Percentiles rank a stretch among this genome's conserved stretches.
Evolutionary conservation across 768 basidiomycete species (phyloP).

Genomic region (Macrolepiota dolichaula): DNA sequence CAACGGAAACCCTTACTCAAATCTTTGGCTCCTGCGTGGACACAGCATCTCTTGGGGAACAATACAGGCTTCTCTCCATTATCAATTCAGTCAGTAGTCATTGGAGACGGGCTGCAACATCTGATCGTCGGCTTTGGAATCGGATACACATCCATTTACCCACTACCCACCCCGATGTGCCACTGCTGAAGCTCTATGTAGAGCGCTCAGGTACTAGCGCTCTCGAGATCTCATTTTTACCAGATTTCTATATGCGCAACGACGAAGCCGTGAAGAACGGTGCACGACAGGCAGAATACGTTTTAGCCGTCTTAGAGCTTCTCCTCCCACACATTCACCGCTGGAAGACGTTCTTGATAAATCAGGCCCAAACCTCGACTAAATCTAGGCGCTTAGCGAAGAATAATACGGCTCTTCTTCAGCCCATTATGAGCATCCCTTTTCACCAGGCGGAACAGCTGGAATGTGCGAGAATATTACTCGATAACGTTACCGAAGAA

Average conservation of each 20-base stretch:
- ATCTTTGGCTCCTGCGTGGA: neutral
- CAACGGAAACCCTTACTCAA: neutral
- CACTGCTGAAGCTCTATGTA: neutral
- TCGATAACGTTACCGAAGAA: neutral
- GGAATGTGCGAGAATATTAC: neutral
- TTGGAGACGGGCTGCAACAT: neutral
- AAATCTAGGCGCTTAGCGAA: no score
- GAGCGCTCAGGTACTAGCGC: neutral
- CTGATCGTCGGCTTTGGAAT: neutral
- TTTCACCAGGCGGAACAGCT: neutral
- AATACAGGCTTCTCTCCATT: neutral
- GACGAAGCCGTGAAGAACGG: no score
- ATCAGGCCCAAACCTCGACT: no score
- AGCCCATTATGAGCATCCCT: neutral
- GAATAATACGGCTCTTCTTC: no score
- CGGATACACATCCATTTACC: neutral
- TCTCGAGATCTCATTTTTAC: neutral
- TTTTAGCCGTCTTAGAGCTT: neutral
- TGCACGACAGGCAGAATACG: neutral
- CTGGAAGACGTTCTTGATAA: neutral
- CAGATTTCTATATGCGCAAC: neutral
- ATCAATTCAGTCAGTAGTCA: neutral
- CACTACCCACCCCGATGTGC: neutral
- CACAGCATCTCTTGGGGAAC: neutral
- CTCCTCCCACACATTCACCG: neutral